Percentiles rank a stretch among this genome's conserved stretches.
phyloP scores from a whole-genome alignment of 2,329 filamentous ascomycete species.

The Ascochyta rabiei region DNA sequence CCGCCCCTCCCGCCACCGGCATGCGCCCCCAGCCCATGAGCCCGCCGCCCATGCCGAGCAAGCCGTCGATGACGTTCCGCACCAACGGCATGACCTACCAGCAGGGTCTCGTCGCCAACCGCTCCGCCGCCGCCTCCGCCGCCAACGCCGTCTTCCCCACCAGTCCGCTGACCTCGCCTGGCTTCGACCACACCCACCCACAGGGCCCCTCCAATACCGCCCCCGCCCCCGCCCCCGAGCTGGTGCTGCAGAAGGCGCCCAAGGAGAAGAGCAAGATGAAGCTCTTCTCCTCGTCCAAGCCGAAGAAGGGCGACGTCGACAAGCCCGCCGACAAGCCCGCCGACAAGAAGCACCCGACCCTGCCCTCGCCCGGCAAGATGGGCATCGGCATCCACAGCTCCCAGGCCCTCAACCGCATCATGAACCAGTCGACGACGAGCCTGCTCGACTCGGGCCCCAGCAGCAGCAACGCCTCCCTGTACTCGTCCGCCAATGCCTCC shows the following conservation, averaged over 20 bases:
- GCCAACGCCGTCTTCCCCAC: conserved; percentile 76
- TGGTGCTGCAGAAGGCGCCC: conserved; percentile 66
- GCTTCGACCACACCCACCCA: conserved; percentile 30
- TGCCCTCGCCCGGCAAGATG: conserved; percentile 70
- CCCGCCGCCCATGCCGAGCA: conserved; percentile 58
- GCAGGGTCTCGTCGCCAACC: conserved; percentile 67
- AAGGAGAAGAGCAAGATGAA: conserved; percentile 80
- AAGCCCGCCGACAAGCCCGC: conserved; percentile 69
- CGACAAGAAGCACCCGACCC: conserved; percentile 64
- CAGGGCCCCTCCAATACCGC: conserved; percentile 35
- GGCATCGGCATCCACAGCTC: conserved; percentile 70
- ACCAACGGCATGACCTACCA: conserved; percentile 58
- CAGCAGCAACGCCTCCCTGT: conserved; percentile 67
- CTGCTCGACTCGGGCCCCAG: conserved; percentile 65
- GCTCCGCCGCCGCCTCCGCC: conserved; percentile 71
- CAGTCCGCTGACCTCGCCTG: conserved; percentile 58
- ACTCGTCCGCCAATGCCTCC: conserved; percentile 74
- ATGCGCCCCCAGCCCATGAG: conserved; percentile 57
- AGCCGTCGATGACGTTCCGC: conserved; percentile 47
- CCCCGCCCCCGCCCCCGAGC: conserved; percentile 32
- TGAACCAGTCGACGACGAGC: conserved; percentile 73
- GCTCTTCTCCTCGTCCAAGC: conserved; percentile 71
- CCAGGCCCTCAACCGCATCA: conserved; percentile 65
- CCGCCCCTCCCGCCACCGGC: conserved; percentile 24
- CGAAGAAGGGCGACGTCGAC: conserved; percentile 74